Conservation (phyloP, 768 basidiomycete genomes). For the Baorangia bicolor region DNA sequence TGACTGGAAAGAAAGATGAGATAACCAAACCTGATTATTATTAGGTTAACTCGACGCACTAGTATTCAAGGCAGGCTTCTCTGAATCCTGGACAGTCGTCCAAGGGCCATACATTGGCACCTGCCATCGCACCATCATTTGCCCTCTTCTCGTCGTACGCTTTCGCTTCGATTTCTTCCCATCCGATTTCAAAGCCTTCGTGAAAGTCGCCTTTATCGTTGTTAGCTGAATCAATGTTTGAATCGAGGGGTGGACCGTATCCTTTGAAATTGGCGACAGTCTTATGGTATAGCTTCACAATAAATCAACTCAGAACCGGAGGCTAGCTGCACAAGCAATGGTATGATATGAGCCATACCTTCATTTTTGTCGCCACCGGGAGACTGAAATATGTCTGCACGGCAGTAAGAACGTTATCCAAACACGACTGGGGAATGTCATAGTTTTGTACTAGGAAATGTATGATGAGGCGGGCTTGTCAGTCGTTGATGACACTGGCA, state of each 20-base stretch:
- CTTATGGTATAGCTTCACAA: slow-evolving; percentile 60
- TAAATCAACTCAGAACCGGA: background rate
- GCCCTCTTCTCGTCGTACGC: no score
- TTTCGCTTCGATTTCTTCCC: no score
- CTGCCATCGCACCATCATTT: no score
- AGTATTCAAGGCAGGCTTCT: slow-evolving; percentile 57
- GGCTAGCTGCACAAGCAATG: background rate
- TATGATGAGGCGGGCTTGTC: background rate
- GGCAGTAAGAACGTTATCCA: slow-evolving; percentile 44
- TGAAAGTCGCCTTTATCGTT: slow-evolving; percentile 74
- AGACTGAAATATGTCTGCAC: slow-evolving; percentile 69
- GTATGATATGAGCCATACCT: slow-evolving; percentile 39
- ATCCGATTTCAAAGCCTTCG: no score
- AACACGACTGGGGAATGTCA: slow-evolving; percentile 55
- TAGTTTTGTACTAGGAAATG: slow-evolving; percentile 69
- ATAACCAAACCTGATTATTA: slow-evolving; percentile 4
- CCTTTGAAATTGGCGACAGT: slow-evolving; percentile 74
- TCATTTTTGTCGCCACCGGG: slow-evolving; percentile 60
- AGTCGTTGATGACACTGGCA: background rate
- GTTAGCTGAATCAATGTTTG: slow-evolving; percentile 67
- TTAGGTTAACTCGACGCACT: slow-evolving; percentile 44
- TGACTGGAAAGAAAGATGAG: slow-evolving; percentile 42
- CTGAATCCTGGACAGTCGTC: no score
- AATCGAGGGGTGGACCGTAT: slow-evolving; percentile 66
- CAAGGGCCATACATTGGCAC: no score